These are phyloP conservation scores for Sphagnum magellanicum DNA, from an alignment of 228 moss, liverwort and hornwort species.

Conservation along the genomic window DNA sequence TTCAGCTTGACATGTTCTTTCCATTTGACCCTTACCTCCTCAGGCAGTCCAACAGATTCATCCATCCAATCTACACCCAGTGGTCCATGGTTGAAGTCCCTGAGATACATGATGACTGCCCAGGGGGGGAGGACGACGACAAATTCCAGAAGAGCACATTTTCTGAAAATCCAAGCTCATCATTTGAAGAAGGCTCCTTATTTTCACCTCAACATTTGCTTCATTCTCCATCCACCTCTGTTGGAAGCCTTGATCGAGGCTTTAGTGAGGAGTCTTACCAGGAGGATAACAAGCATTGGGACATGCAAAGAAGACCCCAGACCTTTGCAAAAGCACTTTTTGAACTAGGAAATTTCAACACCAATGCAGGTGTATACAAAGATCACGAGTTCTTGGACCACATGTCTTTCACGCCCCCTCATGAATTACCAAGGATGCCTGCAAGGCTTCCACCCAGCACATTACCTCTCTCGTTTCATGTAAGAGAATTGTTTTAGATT, in stretches of 20 bases:
- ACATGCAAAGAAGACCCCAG: constrained; percentile 19
- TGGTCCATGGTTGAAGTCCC: constrained; percentile 91
- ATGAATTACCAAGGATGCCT: constrained; percentile 59
- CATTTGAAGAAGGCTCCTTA: constrained; percentile 34
- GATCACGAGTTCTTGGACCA: constrained; percentile 75
- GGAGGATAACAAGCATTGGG: constrained; percentile 18
- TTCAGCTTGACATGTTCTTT: constrained; percentile 90
- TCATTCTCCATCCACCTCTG: constrained; percentile 15
- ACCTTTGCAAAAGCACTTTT: constrained; percentile 31
- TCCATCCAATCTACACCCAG: constrained; percentile 63
- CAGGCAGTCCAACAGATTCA: constrained; percentile 66
- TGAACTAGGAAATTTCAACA: constrained; percentile 35
- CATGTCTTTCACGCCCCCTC: constrained; percentile 85
- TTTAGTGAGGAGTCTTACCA: constrained; percentile 25
- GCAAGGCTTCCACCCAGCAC: constrained; percentile 61
- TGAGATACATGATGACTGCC: constrained; percentile 38
- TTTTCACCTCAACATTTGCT: constrained; percentile 13
- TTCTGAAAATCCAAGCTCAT: constrained; percentile 41
- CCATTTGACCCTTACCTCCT: constrained; percentile 96
- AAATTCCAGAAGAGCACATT: constrained; percentile 43
- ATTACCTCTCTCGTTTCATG: constrained; percentile 41
- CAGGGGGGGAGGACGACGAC: constrained; percentile 58
- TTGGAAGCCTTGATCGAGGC: constrained; percentile 24
- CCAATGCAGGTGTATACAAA: constrained; percentile 34
- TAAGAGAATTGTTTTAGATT: constrained; percentile 5